Percentiles rank a stretch among this genome's conserved stretches.
Evolutionary conservation across 2,329 filamentous ascomycete genomes (phyloP).

Genomic region (Fusarium pseudoanthophilum): DNA sequence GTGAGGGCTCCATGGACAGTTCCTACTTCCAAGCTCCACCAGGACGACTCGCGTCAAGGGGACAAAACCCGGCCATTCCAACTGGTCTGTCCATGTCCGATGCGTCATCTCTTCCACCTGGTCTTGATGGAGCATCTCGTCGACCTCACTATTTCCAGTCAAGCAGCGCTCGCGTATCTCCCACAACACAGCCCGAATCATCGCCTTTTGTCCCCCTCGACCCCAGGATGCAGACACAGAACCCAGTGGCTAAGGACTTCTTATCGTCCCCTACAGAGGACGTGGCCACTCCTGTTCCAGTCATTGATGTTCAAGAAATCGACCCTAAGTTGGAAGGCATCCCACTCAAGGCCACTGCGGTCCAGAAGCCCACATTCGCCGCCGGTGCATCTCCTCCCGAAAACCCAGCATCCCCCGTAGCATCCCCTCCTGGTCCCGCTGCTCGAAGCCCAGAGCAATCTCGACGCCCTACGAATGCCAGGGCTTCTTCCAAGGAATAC

Average conservation of each 20-base stretch:
- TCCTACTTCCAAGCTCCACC: slow-evolving; percentile 38
- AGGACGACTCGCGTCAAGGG: slow-evolving; percentile 32
- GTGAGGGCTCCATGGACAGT: slow-evolving; percentile 38
- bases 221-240: slow-evolving; percentile 56
- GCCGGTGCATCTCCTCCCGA: slow-evolving; percentile 44
- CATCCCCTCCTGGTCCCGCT: slow-evolving; percentile 43
- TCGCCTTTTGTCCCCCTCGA: slow-evolving; percentile 55
- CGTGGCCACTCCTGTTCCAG: slow-evolving; percentile 51
- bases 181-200: slow-evolving; percentile 49
- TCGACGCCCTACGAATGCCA: slow-evolving; percentile 15
- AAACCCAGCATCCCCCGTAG: slow-evolving; percentile 47
- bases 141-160: slow-evolving; percentile 49
- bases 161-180: slow-evolving; percentile 49
- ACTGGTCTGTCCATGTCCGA: slow-evolving; percentile 36
- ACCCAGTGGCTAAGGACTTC: slow-evolving; percentile 51
- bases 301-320: slow-evolving; percentile 68
- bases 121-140: slow-evolving; percentile 49
- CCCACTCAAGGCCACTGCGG: slow-evolving; percentile 63
- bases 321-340: slow-evolving; percentile 70
- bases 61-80: slow-evolving; percentile 30
- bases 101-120: slow-evolving; percentile 46
- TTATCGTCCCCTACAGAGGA: slow-evolving; percentile 48
- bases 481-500: slow-evolving; percentile 52
- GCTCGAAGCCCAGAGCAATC: slow-evolving; percentile 25
- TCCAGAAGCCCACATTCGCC: slow-evolving; percentile 64